Conservation (phyloP, 306 rosid species). For the Cajanus cajan region DNA sequence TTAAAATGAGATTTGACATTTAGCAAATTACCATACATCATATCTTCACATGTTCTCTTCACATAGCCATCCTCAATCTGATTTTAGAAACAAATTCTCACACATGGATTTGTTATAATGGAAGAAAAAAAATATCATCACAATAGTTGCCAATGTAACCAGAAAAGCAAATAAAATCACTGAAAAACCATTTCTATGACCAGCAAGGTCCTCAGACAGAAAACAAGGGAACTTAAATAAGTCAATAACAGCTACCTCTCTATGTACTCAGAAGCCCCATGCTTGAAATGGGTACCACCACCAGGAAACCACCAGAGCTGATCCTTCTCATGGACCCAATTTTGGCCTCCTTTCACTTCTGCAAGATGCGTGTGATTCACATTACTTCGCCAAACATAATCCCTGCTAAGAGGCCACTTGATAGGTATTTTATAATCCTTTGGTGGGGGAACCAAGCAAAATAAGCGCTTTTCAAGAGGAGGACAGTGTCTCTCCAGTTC, state of each 20-base stretch:
- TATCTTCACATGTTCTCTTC: not conserved
- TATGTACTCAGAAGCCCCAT: constrained; percentile 88
- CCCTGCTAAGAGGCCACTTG: constrained; percentile 88
- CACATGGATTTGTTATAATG: not conserved
- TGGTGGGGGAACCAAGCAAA: constrained; percentile 91
- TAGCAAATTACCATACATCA: not conserved
- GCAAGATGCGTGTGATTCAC: constrained; percentile 92
- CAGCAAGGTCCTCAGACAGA: not conserved
- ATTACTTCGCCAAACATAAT: constrained; percentile 93
- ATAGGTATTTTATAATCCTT: constrained; percentile 80
- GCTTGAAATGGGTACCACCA: constrained; percentile 98
- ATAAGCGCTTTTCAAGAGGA: constrained; percentile 66
- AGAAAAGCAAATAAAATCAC: not conserved
- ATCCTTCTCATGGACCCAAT: constrained; percentile 90
- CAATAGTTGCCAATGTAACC: not conserved
- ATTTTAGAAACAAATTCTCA: not conserved
- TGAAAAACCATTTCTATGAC: not conserved
- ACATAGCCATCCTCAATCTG: not conserved
- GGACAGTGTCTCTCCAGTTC: constrained; percentile 95
- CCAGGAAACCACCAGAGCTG: constrained; percentile 98
- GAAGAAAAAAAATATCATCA: not conserved
- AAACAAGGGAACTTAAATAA: constrained; percentile 2
- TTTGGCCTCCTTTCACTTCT: constrained; percentile 95
- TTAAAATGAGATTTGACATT: not conserved
- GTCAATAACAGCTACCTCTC: constrained; percentile 51